phyloP scores from a whole-genome alignment of 208 protist species.

The Acanthamoeba royreba region DNA sequence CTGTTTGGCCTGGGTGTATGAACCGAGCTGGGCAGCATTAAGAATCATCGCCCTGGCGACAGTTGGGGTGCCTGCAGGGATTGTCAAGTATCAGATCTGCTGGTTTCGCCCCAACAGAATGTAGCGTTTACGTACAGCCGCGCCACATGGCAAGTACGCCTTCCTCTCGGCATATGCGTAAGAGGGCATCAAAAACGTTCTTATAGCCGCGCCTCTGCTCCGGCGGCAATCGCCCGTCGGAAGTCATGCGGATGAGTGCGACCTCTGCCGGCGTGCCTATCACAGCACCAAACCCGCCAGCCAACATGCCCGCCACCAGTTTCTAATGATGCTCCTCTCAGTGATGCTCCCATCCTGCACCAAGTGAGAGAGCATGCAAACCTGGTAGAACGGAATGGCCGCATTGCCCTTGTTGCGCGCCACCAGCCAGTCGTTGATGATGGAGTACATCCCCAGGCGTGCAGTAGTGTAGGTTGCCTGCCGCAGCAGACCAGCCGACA shows the following conservation, averaged over 20 bases:
- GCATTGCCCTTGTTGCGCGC: conserved; percentile 17
- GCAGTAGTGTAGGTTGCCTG: conserved; percentile 64
- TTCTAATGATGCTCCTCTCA: background rate
- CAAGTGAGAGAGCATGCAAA: background rate
- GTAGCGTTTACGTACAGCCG: background rate
- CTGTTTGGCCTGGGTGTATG: conserved; percentile 69
- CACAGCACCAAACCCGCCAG: conserved; percentile 66
- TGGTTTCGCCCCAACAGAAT: background rate
- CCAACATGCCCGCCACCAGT: conserved; percentile 37
- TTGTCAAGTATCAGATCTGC: background rate
- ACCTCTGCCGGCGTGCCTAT: conserved; percentile 68
- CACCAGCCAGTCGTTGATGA: background rate
- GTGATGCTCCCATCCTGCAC: no score
- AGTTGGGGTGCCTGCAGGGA: conserved; percentile 44
- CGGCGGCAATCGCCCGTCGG: conserved; percentile 52
- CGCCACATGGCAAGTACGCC: conserved; percentile 65
- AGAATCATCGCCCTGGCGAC: conserved; percentile 67
- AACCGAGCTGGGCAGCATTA: conserved; percentile 66
- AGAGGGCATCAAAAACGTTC: conserved; percentile 64
- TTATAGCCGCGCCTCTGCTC: conserved; percentile 65
- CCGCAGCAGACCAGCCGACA: conserved; percentile 56
- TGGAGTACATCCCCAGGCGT: conserved; percentile 62
- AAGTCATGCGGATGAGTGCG: conserved; percentile 68
- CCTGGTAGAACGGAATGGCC: conserved; percentile 41
- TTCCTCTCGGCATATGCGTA: conserved; percentile 58